A percentile compares a stretch with the other conserved stretches of the same genome.
Evolutionary conservation across 2,329 filamentous ascomycete genomes (phyloP).

Genomic region (Cytospora piceicola): DNA sequence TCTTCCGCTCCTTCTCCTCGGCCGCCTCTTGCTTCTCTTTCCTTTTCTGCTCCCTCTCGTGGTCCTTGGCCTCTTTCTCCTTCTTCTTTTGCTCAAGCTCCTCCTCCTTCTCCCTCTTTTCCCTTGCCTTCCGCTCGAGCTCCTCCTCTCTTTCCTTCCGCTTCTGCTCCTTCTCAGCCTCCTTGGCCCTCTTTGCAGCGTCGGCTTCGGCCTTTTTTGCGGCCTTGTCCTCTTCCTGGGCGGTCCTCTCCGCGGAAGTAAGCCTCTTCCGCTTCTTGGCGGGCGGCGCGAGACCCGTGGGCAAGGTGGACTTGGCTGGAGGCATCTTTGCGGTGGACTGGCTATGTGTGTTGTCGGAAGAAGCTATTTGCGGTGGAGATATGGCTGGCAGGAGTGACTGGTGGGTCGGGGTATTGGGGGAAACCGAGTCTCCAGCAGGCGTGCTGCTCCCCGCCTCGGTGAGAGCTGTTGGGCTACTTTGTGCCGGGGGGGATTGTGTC

Average conservation of each 20-base stretch:
- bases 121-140: constrained; percentile 32
- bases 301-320: constrained; percentile 27
- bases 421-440: constrained; percentile 43
- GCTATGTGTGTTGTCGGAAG: constrained; percentile 2
- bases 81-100: constrained; percentile 42
- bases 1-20: constrained; percentile 53
- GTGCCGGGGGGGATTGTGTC: constrained; percentile 36
- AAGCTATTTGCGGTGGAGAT: constrained; percentile 23
- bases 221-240: constrained; percentile 43
- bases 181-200: constrained; percentile 36
- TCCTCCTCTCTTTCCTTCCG: constrained; percentile 45
- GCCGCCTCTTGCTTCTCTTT: constrained; percentile 50
- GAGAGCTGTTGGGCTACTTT: constrained; percentile 42
- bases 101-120: constrained; percentile 42
- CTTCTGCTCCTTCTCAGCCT: constrained; percentile 39
- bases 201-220: constrained; percentile 42
- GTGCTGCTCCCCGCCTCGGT: constrained; percentile 50
- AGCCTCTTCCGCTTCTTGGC: constrained; percentile 52
- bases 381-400: constrained; percentile 34
- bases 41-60: constrained; percentile 45
- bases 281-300: constrained; percentile 37
- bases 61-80: constrained; percentile 38
- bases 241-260: constrained; percentile 45
- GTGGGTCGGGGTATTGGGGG: constrained; percentile 38
- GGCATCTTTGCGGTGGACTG: background rate